Evolutionary conservation across 2,329 filamentous ascomycete genomes (phyloP), one percentile per base, ranked within the genome.

Genomic region (Sclerotinia spermophila): DNA sequence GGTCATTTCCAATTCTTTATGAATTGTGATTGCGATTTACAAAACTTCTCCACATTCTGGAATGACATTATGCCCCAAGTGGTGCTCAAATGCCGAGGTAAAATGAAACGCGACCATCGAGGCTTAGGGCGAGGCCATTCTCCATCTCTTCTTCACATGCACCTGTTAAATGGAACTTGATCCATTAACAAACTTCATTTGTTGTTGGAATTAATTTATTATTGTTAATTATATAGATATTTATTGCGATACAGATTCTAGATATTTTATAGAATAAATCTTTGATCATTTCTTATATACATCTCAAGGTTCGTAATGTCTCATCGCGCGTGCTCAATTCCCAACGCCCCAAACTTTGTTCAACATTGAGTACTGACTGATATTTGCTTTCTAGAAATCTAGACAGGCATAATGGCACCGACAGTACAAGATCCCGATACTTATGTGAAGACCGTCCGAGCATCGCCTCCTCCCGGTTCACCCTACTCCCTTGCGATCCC

Each of bases 401-500:
- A 68, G 33, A 33, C 21, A 48, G 35, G 61, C 11, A 72, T 40
- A 71, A 78, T 78, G 76, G 75, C 76, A 33, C 74, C 76, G 33
- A 38, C 58, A 13, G 72, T 65, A 42, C 70, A 75, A 61, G 75
- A 78, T 58, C 72, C 76, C 10, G 74, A 76, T 24, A 73, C 75
- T 21, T 75, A 74, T 71, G 69, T 75, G 40, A 72, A 73, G 27
- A 59, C 68, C 5, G 58, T 79, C 30, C 74, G 71, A 48, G 60
- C 68, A 17, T 75, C 78, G 66, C 79, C 79, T 27, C 76, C 78
- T 24, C 75, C 77, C 24, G 76, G 76, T 19, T 72, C 76, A 15
- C 92, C 94, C 1, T 96, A 96, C 79, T 92, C 91, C 60, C 84
- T 97, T 21, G 83, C 93, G 19, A 77, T 99, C 30, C 90, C 93